These are phyloP conservation scores for Polychaeton citri DNA, from an alignment of 2,329 filamentous ascomycete genomes.

Conservation along the genomic window DNA sequence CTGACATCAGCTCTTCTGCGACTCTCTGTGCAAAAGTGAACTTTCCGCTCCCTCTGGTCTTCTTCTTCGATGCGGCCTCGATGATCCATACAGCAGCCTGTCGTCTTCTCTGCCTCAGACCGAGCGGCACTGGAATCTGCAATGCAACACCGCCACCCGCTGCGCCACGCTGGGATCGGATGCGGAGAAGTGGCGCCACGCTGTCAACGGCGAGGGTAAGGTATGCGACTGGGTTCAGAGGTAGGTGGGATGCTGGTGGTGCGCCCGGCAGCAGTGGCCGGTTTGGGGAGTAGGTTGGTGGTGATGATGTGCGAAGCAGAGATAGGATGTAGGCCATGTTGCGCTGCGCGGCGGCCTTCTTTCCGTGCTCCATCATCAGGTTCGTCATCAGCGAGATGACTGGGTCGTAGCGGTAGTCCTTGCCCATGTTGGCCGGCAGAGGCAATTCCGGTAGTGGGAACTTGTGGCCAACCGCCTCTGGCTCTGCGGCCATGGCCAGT, in stretches of 20 bases:
- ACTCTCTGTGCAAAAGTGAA: slow-evolving; percentile 63
- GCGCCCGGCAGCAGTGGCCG: slow-evolving; percentile 60
- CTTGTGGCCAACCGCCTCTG: slow-evolving; percentile 48
- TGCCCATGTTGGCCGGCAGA: slow-evolving; percentile 47
- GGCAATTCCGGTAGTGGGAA: slow-evolving; percentile 60
- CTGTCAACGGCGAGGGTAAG: slow-evolving; percentile 85
- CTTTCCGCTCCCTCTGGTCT: slow-evolving; percentile 56
- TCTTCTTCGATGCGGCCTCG: slow-evolving; percentile 66
- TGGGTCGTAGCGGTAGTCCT: slow-evolving; percentile 75
- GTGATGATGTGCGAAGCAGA: slow-evolving; percentile 67
- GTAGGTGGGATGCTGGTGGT: slow-evolving; percentile 65
- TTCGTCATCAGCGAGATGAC: slow-evolving; percentile 79
- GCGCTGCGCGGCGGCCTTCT: slow-evolving; percentile 82
- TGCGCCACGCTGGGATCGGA: slow-evolving; percentile 61
- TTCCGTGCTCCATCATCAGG: slow-evolving; percentile 81
- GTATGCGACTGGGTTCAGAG: slow-evolving; percentile 80
- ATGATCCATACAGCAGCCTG: slow-evolving; percentile 81
- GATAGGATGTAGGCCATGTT: slow-evolving; percentile 76
- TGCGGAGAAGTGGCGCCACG: slow-evolving; percentile 73
- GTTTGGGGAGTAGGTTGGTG: slow-evolving; percentile 60
- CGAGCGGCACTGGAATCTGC: slow-evolving; percentile 68
- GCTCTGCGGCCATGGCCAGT: slow-evolving; percentile 8
- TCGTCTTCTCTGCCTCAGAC: slow-evolving; percentile 60
- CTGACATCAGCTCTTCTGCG: slow-evolving; percentile 72
- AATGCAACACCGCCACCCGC: slow-evolving; percentile 77